phyloP scores from a whole-genome alignment of 2,329 filamentous ascomycete genomes.

The Exophiala sp. region DNA sequence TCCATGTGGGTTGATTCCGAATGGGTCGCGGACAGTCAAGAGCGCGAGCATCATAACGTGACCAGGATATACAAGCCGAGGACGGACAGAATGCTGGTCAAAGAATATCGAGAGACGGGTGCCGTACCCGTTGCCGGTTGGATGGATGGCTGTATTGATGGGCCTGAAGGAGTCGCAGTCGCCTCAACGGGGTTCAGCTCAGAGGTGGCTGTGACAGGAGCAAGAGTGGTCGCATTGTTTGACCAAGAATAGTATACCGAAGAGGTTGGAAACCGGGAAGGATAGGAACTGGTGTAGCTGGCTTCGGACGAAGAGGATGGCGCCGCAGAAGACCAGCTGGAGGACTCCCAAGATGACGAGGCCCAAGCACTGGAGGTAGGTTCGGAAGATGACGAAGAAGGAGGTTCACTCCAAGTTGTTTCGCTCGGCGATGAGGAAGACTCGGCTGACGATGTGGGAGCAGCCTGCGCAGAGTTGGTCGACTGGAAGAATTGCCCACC shows the following conservation, averaged over 20 bases:
- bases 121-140: conserved; percentile 13
- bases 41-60: conserved; percentile 6
- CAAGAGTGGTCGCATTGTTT: conserved; percentile 11
- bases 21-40: too few species aligned
- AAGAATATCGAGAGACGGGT: conserved; percentile 2
- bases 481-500: conserved; percentile 15
- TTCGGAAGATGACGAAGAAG: conserved; percentile 27
- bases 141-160: conserved; percentile 11
- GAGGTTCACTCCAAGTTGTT: conserved; percentile 28
- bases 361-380: conserved; percentile 21
- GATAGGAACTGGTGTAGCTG: conserved; percentile 2
- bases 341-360: neutral
- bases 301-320: conserved; percentile 16
- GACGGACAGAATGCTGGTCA: conserved; percentile 9
- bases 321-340: conserved; percentile 12
- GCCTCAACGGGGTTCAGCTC: conserved; percentile 4
- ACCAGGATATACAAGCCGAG: conserved; percentile 9
- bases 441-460: neutral
- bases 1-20: too few species aligned
- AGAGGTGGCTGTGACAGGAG: neutral
- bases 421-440: conserved; percentile 10
- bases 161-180: conserved; percentile 12
- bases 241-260: conserved; percentile 21
- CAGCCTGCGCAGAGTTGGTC: conserved; percentile 22
- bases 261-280: conserved; percentile 5